Conservation (phyloP, 2,329 filamentous ascomycete genomes). For the Ceratocystis destructans region DNA sequence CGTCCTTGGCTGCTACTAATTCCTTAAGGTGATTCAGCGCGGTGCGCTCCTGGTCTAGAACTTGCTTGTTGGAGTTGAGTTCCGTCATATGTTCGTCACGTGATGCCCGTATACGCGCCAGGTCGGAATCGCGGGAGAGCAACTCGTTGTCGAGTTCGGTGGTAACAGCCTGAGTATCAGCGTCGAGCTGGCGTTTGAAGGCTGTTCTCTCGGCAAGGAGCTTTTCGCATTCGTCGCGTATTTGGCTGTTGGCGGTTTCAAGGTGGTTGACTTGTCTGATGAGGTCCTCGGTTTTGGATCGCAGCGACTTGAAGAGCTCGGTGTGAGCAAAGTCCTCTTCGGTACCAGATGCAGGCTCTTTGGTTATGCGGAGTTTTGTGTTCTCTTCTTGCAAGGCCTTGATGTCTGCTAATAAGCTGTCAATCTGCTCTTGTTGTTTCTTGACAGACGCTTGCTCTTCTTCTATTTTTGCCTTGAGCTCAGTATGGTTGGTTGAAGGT, state of each 20-base stretch:
- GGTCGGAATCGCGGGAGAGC: constrained; percentile 65
- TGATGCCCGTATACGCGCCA: constrained; percentile 69
- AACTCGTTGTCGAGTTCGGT: constrained; percentile 72
- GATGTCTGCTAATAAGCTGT: constrained; percentile 64
- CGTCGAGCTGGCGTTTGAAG: constrained; percentile 68
- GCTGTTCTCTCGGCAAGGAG: constrained; percentile 71
- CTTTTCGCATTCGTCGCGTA: constrained; percentile 75
- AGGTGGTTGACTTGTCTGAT: constrained; percentile 85
- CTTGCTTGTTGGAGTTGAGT: constrained; percentile 61
- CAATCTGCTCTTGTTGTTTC: constrained; percentile 81
- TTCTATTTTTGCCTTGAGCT: constrained; percentile 61
- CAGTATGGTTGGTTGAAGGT: constrained; percentile 43
- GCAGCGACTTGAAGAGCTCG: constrained; percentile 85
- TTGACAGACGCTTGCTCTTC: constrained; percentile 62
- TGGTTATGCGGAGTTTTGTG: constrained; percentile 45
- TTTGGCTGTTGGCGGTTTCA: constrained; percentile 72
- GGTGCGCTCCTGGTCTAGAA: constrained; percentile 60
- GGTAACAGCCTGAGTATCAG: constrained; percentile 58
- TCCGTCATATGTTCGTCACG: constrained; percentile 80
- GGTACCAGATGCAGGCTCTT: constrained; percentile 51
- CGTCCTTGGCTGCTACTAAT: constrained; percentile 62
- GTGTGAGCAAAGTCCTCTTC: constrained; percentile 92
- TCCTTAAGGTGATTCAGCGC: constrained; percentile 66
- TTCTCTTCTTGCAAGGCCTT: constrained; percentile 64
- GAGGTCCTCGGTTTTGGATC: constrained; percentile 79